Evolutionary conservation across 306 rosid species (phyloP).

Genomic region (Casuarina cunninghamiana): DNA sequence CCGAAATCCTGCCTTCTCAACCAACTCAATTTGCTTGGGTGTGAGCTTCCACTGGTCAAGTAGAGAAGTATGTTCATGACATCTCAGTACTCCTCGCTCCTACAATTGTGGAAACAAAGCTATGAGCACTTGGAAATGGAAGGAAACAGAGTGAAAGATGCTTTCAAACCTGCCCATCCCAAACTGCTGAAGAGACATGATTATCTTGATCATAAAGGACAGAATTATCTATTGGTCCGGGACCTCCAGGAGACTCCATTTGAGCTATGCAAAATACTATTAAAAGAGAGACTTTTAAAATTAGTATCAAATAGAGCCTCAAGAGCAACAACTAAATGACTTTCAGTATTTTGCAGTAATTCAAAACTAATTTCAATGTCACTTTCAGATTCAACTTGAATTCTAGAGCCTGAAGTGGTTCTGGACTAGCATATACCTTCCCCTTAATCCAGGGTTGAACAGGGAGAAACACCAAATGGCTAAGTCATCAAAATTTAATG

Average conservation of each 20-base stretch:
- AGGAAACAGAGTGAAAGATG: conserved; percentile 13
- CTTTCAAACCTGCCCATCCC: conserved; percentile 83
- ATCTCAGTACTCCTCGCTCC: conserved; percentile 96
- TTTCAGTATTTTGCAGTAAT: neutral
- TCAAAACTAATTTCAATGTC: neutral
- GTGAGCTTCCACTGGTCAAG: conserved; percentile 94
- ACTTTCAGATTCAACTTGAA: neutral
- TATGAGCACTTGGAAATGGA: neutral
- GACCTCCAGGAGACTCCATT: conserved; percentile 68
- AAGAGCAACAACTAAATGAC: neutral
- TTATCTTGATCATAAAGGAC: conserved; percentile 91
- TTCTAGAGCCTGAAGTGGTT: neutral
- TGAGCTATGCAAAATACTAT: conserved; percentile 31
- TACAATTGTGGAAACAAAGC: conserved; percentile 28
- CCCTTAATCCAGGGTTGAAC: neutral
- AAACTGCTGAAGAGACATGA: conserved; percentile 88
- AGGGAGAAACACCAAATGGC: neutral
- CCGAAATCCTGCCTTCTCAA: conserved; percentile 84
- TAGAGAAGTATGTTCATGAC: conserved; percentile 93
- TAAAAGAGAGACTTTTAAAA: neutral
- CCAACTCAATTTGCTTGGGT: conserved; percentile 66
- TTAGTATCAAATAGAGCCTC: conserved; percentile 12
- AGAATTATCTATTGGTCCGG: conserved; percentile 71
- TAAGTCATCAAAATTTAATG: neutral
- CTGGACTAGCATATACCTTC: neutral